Conservation (phyloP, 352 stramenopile species). For the Phytophthora pini region DNA sequence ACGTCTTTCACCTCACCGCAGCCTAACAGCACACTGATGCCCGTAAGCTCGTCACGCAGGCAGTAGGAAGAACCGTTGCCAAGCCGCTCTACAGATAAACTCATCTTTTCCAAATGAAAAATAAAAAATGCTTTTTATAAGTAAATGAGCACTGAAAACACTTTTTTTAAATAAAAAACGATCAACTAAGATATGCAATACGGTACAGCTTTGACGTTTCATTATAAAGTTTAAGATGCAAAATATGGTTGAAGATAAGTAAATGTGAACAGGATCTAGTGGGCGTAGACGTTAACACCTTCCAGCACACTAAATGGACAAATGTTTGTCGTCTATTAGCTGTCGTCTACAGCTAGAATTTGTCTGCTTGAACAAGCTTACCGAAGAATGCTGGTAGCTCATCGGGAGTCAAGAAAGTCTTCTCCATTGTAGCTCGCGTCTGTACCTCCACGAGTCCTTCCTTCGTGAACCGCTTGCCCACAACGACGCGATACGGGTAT, state of each 20-base stretch:
- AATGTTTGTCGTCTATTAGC: slow-evolving; percentile 3
- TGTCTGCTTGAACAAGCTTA: slow-evolving; percentile 18
- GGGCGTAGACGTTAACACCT: no score
- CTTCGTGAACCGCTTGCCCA: slow-evolving; percentile 80
- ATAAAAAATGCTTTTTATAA: no score
- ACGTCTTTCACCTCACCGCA: slow-evolving; percentile 56
- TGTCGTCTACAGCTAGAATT: slow-evolving; percentile 27
- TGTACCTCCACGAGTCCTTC: slow-evolving; percentile 84
- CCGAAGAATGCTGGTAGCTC: slow-evolving; percentile 55
- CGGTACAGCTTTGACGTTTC: no score
- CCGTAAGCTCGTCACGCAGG: slow-evolving; percentile 63
- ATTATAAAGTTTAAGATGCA: no score
- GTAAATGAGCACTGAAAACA: no score
- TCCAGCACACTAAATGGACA: no score
- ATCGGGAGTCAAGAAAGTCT: slow-evolving; percentile 55
- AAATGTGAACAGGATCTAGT: no score
- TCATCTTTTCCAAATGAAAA: slow-evolving; percentile 48
- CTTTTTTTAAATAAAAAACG: no score
- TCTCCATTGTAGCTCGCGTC: slow-evolving; percentile 69
- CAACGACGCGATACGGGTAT: slow-evolving; percentile 85
- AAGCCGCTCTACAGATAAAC: slow-evolving; percentile 67
- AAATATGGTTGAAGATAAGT: no score
- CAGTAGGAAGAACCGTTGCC: slow-evolving; percentile 73
- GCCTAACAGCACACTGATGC: slow-evolving; percentile 59
- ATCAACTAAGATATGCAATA: no score